Percentiles rank a stretch among this genome's conserved stretches.
These are phyloP conservation scores for Clitoria ternatea DNA, from an alignment of 306 rosid genomes.

Conservation along the genomic window DNA sequence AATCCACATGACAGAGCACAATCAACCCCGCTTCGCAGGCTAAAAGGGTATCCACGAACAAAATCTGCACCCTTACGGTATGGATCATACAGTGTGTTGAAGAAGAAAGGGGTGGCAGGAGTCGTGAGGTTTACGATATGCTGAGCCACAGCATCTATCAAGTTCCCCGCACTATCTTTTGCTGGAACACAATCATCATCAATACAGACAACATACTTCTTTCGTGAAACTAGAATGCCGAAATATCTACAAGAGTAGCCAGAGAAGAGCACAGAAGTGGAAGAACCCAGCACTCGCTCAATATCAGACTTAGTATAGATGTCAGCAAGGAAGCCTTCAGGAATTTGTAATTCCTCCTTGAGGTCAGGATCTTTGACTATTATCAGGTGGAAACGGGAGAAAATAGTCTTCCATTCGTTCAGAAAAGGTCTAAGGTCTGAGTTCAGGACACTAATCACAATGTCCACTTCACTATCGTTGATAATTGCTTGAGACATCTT, in stretches of 20 bases:
- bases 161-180: conserved; percentile 50
- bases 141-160: conserved; percentile 70
- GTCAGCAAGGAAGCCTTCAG: conserved; percentile 66
- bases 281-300: conserved; percentile 60
- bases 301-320: conserved; percentile 67
- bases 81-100: conserved; percentile 95
- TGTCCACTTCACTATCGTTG: conserved; percentile 66
- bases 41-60: conserved; percentile 99
- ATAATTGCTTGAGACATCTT: conserved; percentile 69
- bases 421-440: conserved; percentile 62
- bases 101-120: conserved; percentile 99
- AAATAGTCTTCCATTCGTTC: conserved; percentile 77
- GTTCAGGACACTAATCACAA: conserved; percentile 79
- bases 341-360: conserved; percentile 64
- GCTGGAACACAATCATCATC: conserved; percentile 95
- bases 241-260: conserved; percentile 97
- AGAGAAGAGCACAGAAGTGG: conserved; percentile 61
- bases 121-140: conserved; percentile 73
- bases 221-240: conserved; percentile 76
- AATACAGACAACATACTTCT: conserved; percentile 75
- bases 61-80: conserved; percentile 87
- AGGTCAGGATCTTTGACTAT: conserved; percentile 86
- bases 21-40: conserved; percentile 79
- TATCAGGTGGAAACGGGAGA: conserved; percentile 78
- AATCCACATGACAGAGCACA: conserved; percentile 90